A percentile compares a stretch with the other conserved stretches of the same genome.
Evolutionary conservation across 768 basidiomycete genomes (phyloP).

Genomic region (Dendrothele bispora): DNA sequence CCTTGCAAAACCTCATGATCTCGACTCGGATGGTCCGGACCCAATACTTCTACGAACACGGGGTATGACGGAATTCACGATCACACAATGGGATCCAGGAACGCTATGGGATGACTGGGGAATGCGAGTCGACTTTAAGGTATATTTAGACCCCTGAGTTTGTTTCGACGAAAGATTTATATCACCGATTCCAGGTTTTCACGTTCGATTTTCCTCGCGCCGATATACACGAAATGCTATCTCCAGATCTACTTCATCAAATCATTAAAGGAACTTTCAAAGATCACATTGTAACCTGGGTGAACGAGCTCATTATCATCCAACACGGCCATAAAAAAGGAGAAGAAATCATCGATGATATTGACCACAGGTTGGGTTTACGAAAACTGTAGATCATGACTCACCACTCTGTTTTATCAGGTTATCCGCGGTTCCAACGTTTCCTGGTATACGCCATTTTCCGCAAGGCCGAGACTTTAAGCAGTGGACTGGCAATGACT

Average conservation of each 20-base stretch:
- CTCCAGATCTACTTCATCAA: no score
- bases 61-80: slow-evolving; percentile 7
- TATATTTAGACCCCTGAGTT: slow-evolving; percentile 28
- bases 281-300: no score
- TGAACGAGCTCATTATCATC: no score
- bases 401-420: slow-evolving; percentile 5
- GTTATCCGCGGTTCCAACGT: slow-evolving; percentile 13
- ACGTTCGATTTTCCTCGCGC: no score
- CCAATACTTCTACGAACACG: slow-evolving; percentile 3
- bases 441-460: slow-evolving; percentile 20
- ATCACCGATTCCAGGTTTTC: slow-evolving; percentile 19
- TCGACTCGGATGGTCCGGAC: slow-evolving; percentile 4
- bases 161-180: no score
- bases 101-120: slow-evolving; percentile 27
- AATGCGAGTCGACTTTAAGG: slow-evolving; percentile 27
- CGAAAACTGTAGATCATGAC: neutral
- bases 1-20: neutral
- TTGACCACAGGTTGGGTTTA: slow-evolving; percentile 23
- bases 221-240: no score
- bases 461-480: slow-evolving; percentile 23
- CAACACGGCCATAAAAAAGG: slow-evolving; percentile 9
- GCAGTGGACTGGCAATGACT: slow-evolving; percentile 34
- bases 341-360: slow-evolving; percentile 21
- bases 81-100: slow-evolving; percentile 11
- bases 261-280: no score